Base-by-base conservation (phyloP, 2,329 filamentous ascomycete genomes). In the Xylariales sp. region DNA sequence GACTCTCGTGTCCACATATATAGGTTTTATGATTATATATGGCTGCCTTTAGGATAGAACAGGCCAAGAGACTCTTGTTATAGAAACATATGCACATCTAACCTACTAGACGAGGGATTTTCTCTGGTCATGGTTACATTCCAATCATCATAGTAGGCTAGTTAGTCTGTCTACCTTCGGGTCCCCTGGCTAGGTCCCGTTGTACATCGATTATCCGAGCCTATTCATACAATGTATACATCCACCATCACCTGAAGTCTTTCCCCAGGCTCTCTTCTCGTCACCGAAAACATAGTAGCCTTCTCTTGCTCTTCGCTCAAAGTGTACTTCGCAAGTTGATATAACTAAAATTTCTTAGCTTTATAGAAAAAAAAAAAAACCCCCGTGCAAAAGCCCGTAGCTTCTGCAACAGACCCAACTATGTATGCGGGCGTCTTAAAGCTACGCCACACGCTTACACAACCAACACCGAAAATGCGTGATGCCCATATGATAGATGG, bases 381-480 rank as follows among this genome's bases (percentile, higher is more conserved):
- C 36, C 16, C 1, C 9, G 41, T 16, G 45, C 34, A 16, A 65
- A 54, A 46, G 36, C 41, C 57, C 34, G n/a, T 57, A 52, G 48
- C 46, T 60, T 23, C 14, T 45, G 52, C 45, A 49, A 58, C 5
- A 43, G 23, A 43, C 36, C 56, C 43, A 62, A 53, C 58, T 9
- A 59, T 56, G 54, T 18, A 30, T 55, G 49, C 39, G 46, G 48
- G 57, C 53, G 23, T n/a, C 36, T 45, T 49, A 45, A 32, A 34
- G 41, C 39, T 58, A 62, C 43, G 18, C 49, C 28, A 53, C 48
- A 56, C 23, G 9, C 30, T 46, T 59, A 49, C 59, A 43, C 60
- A 64, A 56, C 66, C 67, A 67, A 71, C 67, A 69, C 67, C 62
- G 28, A 55, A 49, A 58, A 69, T 67, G 59, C 65, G 45, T 30